Base-by-base conservation (phyloP, 2,329 filamentous ascomycete species). In the Emergomyces orientalis region DNA sequence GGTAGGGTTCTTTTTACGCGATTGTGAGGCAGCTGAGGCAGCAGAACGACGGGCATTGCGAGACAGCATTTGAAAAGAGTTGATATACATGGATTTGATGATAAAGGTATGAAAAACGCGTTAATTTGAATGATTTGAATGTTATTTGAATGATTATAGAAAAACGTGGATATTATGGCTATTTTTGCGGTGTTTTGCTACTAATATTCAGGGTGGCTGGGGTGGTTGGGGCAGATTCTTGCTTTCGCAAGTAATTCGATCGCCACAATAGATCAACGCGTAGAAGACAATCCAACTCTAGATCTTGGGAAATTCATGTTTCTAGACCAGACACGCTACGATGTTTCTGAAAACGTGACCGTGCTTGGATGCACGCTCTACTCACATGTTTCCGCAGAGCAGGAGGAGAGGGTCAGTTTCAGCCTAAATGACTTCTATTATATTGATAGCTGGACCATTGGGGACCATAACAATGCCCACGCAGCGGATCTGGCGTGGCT, bases 381-480 rank as follows among this genome's bases (percentile, higher is more conserved):
- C 71, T 84, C 83, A 0, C 62, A 69, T 9, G 71, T 85, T 32
- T 73, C 76, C 0, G 61, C 73, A 0, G 68, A 74, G n/a, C 72
- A 77, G 7, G 65, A 68, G 8, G 71, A 74, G 41, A 67, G 63
- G 0, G 77, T 84, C 17, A 75, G 74, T 57, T 68, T 76, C 43
- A 73, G 78, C 0, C 66, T 84, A 9, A 81, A 81, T 54, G 82
- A 84, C 71, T 85, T 85, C 65, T 81, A 77, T 65, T 67, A 77
- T 0, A 83, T 76, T n/a, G 55, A 68, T 0, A 65, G 73, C 57
- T 77, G 75, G 73, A 69, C 69, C 1, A 68, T 76, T 4, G 69
- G 71, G 27, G 65, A 63, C 13, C 75, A 77, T 63, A 67, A 65
- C 34, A 65, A 64, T 5, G 70, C 71, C 2, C 74, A 77, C 41